phyloP scores from a whole-genome alignment of 768 basidiomycete species.

The Filobasidium floriforme region DNA sequence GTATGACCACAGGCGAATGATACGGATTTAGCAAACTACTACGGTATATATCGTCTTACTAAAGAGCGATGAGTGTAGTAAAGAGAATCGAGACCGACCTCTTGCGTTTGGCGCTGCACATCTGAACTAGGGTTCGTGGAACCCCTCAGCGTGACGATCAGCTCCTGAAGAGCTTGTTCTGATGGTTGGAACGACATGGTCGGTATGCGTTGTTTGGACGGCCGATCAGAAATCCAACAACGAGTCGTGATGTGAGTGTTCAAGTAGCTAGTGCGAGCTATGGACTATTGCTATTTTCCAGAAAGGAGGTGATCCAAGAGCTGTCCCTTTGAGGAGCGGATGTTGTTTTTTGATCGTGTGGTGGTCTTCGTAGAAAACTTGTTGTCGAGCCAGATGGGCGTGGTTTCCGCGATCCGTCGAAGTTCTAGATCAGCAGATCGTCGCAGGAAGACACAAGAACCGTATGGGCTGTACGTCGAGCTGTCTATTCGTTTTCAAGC shows the following conservation, averaged over 20 bases:
- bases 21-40: background rate
- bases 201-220: background rate
- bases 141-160: slow-evolving; percentile 81
- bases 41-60: background rate
- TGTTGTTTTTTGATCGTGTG: too few relatives aligned
- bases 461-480: too few relatives aligned
- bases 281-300: too few relatives aligned
- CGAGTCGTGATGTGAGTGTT: background rate
- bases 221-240: background rate
- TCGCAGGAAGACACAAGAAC: too few relatives aligned
- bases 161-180: slow-evolving; percentile 78
- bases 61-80: background rate
- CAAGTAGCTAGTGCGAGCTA: too few relatives aligned
- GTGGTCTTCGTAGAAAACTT: too few relatives aligned
- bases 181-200: slow-evolving; percentile 69
- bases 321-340: too few relatives aligned
- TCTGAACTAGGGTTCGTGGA: slow-evolving; percentile 71
- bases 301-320: too few relatives aligned
- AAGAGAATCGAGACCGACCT: slow-evolving; percentile 50
- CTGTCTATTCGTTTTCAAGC: too few relatives aligned
- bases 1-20: background rate
- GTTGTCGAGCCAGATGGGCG: too few relatives aligned
- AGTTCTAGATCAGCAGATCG: too few relatives aligned
- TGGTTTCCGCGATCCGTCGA: too few relatives aligned
- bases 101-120: slow-evolving; percentile 69